phyloP scores from a whole-genome alignment of 345 rosid genomes.

The Psidium friedrichsthalianum region DNA sequence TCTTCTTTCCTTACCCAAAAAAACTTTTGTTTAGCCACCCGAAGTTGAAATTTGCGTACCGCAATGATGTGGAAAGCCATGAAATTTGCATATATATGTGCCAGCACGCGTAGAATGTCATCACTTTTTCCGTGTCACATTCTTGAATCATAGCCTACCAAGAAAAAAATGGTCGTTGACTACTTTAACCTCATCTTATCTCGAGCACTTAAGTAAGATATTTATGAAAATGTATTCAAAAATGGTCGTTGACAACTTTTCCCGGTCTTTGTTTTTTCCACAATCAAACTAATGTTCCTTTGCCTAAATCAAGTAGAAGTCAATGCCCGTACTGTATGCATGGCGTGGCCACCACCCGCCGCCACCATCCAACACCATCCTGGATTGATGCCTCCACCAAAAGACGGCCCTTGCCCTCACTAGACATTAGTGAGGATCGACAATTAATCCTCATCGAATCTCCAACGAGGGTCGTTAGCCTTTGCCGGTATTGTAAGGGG shows the following conservation, averaged over 20 bases:
- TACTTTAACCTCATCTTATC: background rate
- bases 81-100: background rate
- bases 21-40: background rate
- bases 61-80: background rate
- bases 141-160: background rate
- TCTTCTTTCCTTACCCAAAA: too few species aligned
- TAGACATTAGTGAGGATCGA: background rate
- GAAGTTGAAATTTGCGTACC: background rate
- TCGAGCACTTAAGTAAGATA: background rate
- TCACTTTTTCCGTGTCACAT: background rate
- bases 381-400: background rate
- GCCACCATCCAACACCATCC: background rate
- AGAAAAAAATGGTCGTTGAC: background rate
- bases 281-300: background rate
- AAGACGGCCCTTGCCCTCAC: background rate
- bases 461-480: too few species aligned
- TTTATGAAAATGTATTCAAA: background rate
- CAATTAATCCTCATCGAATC: background rate
- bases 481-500: background rate
- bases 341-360: background rate
- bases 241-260: too few species aligned
- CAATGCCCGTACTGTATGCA: background rate
- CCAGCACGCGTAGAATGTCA: background rate
- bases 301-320: background rate
- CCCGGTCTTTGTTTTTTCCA: background rate